phyloP scores from a whole-genome alignment of 805 yeast species.

The Diddensiella transvaalensis region DNA sequence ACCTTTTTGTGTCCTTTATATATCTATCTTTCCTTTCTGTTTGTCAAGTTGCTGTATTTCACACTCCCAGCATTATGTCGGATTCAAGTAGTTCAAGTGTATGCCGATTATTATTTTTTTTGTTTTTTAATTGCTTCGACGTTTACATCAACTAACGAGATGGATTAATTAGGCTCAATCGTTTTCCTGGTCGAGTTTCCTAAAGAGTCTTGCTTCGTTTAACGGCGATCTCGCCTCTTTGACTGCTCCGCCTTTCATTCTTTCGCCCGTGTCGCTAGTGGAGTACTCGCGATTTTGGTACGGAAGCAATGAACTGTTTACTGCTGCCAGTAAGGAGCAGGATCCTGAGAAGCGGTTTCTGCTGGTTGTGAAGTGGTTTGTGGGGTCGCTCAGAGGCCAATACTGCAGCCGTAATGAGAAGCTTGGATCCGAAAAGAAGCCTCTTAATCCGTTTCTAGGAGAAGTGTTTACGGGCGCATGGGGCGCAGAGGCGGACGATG shows the following conservation, averaged over 20 bases:
- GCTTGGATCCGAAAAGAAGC: slow-evolving; percentile 95
- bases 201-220: slow-evolving; percentile 86
- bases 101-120: slow-evolving; percentile 3
- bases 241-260: slow-evolving; percentile 96
- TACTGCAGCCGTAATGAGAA: slow-evolving; percentile 89
- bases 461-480: slow-evolving; percentile 91
- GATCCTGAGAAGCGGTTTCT: slow-evolving; percentile 60
- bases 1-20: too few relatives aligned
- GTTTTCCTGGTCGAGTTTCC: slow-evolving; percentile 80
- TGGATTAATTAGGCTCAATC: slow-evolving; percentile 17
- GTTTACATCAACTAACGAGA: neutral
- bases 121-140: neutral
- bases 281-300: slow-evolving; percentile 98
- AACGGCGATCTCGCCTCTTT: slow-evolving; percentile 90
- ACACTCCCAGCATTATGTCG: too few relatives aligned
- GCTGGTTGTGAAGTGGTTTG: slow-evolving; percentile 86
- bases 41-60: too few relatives aligned
- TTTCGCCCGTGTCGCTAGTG: slow-evolving; percentile 81
- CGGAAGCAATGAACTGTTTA: slow-evolving; percentile 79
- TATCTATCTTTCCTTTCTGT: neutral
- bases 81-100: slow-evolving; percentile 24
- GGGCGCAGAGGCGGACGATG: slow-evolving; percentile 60
- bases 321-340: slow-evolving; percentile 55
- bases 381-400: slow-evolving; percentile 87
- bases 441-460: slow-evolving; percentile 93